Evolutionary conservation across 768 basidiomycete species (phyloP).

Genomic region (Panaeolus papilionaceus): DNA sequence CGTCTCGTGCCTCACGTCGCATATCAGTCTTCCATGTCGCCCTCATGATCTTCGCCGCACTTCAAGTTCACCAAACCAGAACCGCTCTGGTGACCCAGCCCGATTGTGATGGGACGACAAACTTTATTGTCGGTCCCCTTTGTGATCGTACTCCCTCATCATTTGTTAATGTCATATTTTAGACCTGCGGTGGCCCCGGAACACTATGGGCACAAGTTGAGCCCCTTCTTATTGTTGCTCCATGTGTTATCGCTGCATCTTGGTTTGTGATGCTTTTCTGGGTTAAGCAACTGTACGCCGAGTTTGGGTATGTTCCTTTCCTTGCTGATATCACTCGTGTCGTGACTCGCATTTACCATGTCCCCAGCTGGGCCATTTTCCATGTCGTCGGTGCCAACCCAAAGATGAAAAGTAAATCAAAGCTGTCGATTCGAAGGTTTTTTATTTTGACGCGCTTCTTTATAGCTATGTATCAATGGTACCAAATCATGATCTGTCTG

Average conservation of each 20-base stretch:
- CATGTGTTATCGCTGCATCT: constrained; percentile 68
- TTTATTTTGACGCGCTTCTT: constrained; percentile 17
- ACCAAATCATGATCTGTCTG: constrained; percentile 86
- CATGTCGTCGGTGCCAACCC: constrained; percentile 89
- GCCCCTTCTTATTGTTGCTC: constrained; percentile 75
- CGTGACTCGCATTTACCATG: background rate
- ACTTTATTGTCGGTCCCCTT: constrained; percentile 48
- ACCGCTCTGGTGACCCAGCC: constrained; percentile 54
- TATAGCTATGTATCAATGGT: constrained; percentile 86
- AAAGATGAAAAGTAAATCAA: constrained; percentile 74
- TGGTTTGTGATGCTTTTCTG: constrained; percentile 74
- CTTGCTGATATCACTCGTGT: background rate
- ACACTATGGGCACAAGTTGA: constrained; percentile 66
- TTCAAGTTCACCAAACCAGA: constrained; percentile 81
- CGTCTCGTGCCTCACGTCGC: background rate
- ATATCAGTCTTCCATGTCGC: constrained; percentile 73
- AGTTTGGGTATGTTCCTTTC: constrained; percentile 75
- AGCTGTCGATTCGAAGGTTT: background rate
- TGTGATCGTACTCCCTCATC: background rate
- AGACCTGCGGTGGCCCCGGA: constrained; percentile 57
- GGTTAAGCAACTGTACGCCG: constrained; percentile 72
- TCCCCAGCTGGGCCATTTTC: constrained; percentile 84
- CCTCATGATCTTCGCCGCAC: constrained; percentile 72
- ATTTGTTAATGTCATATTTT: constrained; percentile 14
- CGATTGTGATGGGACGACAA: constrained; percentile 39